Base-by-base conservation (phyloP, 2,329 filamentous ascomycete species). In the Madurella fahalii region DNA sequence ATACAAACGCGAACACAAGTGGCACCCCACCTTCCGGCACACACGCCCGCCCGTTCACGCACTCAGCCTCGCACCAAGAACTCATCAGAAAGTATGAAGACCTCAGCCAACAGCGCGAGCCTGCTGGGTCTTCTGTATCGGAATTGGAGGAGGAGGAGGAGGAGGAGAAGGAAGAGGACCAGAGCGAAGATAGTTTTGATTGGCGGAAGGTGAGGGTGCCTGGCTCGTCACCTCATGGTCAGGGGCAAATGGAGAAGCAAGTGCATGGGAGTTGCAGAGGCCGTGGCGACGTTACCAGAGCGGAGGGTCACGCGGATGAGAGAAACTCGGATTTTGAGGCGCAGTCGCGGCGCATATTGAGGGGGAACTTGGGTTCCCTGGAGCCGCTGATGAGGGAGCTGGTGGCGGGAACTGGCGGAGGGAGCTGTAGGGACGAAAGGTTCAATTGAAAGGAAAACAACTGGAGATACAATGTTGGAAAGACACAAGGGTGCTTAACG, bases 21-120 rank as follows among this genome's bases (percentile, higher is more conserved):
- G n/a, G 25, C 16, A 17, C 41, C 7, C 39, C 49, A 34, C 31
- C 7, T 34, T n/a, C n/a, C n/a, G n/a, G n/a, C n/a, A n/a, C n/a
- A n/a, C n/a, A n/a, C n/a, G n/a, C n/a, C n/a, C n/a, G n/a, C n/a
- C n/a, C 31, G 12, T 7, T 34, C 31, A 34, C 31, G 2, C 53
- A 53, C 11, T 54, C 55, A 18, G 39, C 32, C 4, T 59, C 53
- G 2, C 53, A 72, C 47, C 67, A 67, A 52, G 69, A 75, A 52
- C 64, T 74, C 9, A 52, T 71, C 16, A 61, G 65, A 4, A 68
- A 71, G 9, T 74, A 76, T 54, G 72, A 77, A 46, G 68, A 66
- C 3, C 70, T 76, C 30, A 67, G 70, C 9, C 72, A 75, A 54
- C 67, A 71, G 17, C 74, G 72, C 8, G 64, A 76, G 15, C 69